These are phyloP conservation scores for Gossypium schwendimanii DNA, from an alignment of 441 rosid species.

Conservation along the genomic window DNA sequence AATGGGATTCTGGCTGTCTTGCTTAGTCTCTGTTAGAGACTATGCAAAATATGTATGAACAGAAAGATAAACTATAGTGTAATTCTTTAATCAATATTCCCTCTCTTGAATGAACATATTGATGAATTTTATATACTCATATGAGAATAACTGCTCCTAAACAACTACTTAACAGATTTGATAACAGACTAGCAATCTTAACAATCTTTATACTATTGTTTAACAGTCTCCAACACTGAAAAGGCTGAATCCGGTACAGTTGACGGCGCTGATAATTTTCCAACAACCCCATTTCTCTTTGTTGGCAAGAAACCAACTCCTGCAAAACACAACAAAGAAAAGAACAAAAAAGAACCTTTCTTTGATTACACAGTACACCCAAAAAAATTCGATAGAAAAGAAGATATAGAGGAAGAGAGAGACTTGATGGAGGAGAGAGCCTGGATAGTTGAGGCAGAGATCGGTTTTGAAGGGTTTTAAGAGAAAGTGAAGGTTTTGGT, in stretches of 20 bases:
- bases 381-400: neutral
- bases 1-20: constrained; percentile 42
- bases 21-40: neutral
- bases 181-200: too few species aligned
- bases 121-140: too few species aligned
- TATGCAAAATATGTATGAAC: too few species aligned
- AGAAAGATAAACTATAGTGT: too few species aligned
- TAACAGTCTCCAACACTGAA: constrained; percentile 12
- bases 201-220: too few species aligned
- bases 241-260: constrained; percentile 28
- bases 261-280: constrained; percentile 33
- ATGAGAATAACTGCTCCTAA: too few species aligned
- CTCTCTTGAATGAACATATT: too few species aligned
- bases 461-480: too few species aligned
- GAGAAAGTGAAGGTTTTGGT: too few species aligned
- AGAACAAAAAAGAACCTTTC: neutral
- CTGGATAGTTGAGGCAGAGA: neutral
- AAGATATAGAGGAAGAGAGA: neutral
- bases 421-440: constrained; percentile 29
- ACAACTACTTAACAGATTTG: too few species aligned
- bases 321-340: constrained; percentile 14
- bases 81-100: too few species aligned
- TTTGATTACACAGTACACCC: constrained; percentile 18
- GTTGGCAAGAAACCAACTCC: constrained; percentile 31
- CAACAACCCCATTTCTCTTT: constrained; percentile 27